Evolutionary conservation across 371 early-diverging fungal genomes (phyloP).

Genomic region (Syncephalastrum monosporum): DNA sequence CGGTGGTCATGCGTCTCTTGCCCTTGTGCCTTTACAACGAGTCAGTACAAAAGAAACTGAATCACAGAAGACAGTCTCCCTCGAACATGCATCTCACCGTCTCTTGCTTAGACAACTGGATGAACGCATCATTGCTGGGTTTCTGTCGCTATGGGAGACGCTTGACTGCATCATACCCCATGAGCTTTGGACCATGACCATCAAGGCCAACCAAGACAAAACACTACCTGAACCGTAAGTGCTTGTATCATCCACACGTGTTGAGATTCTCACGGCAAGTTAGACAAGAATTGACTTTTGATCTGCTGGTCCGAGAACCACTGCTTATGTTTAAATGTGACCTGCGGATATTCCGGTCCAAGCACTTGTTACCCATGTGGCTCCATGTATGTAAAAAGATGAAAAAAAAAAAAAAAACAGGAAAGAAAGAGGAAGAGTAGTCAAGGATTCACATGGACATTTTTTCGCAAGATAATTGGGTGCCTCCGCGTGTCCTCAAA

Average conservation of each 20-base stretch:
- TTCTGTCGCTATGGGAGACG: slow-evolving; percentile 40
- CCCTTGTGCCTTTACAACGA: slow-evolving; percentile 24
- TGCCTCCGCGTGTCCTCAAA: slow-evolving; percentile 41
- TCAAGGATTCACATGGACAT: not conserved
- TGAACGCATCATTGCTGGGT: slow-evolving; percentile 23
- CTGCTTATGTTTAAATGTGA: slow-evolving; percentile 52
- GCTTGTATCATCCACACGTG: no score
- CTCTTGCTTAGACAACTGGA: slow-evolving; percentile 16
- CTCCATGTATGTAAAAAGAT: slow-evolving; percentile 42
- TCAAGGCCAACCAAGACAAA: slow-evolving; percentile 16
- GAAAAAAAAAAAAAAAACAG: slow-evolving; percentile 18
- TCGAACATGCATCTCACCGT: not conserved
- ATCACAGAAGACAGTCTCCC: no score
- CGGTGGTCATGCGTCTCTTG: slow-evolving; percentile 19
- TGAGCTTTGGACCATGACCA: slow-evolving; percentile 38
- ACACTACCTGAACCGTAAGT: slow-evolving; percentile 3
- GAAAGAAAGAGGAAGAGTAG: not conserved
- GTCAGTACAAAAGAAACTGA: slow-evolving; percentile 13
- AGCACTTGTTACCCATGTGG: slow-evolving; percentile 46
- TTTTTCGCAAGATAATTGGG: slow-evolving; percentile 22
- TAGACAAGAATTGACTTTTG: slow-evolving; percentile 29
- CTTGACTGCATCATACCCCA: slow-evolving; percentile 40
- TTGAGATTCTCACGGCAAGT: not conserved
- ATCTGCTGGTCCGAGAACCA: slow-evolving; percentile 49
- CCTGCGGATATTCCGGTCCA: slow-evolving; percentile 48